Base-by-base conservation (phyloP, 1,284 basidiomycete species). In the Rugosomyces carneus region DNA sequence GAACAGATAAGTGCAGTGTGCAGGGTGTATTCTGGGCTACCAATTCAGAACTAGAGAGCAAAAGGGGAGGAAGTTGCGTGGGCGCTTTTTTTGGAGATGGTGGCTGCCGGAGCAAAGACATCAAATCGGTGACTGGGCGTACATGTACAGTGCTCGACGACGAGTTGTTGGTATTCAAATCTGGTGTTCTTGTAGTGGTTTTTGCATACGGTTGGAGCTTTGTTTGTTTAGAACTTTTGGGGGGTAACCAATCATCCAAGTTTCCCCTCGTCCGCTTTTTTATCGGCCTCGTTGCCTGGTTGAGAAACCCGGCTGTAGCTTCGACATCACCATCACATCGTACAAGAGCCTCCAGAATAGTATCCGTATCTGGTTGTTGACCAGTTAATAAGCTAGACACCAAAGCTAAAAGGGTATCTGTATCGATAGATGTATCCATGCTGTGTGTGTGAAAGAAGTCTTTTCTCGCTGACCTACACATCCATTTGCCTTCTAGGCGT, bases 21-120 rank as follows among this genome's bases (percentile, higher is more conserved):
- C 89, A 91, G 0, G 90, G 86, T 0, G 78, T 81, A 65, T 88
- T 72, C 60, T 84, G 58, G 53, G 80, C 67, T 40, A 92, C 71
- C 67, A 89, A 66, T 45, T 74, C 60, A 47, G 83, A 75, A 50
- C 67, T 75, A 44, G 72, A 60, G 29, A 85, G 67, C 42, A 69
- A 71, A 49, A 92, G 54, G 44, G 87, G 76, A 34, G 73, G 70
- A 46, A 77, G 56, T 55, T 68, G 67, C 38, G 67, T 64, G 36
- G 62, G 44, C 50, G 61, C 50, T 60, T 67, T 58, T 34, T 13
- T 34, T 56, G 68, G 56, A 27, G 77, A 63, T 5, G 70, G 68
- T 13, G 80, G 74, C 39, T 73, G 76, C 18, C 71, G 71, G 26
- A 86, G 62, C 13, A 84, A 60, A 10, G 67, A 67, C 72, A 87